Percentiles rank a stretch among this genome's conserved stretches.
Evolutionary conservation across 257 asterid genomes (phyloP).

Genomic region (Linderniella brevidens): DNA sequence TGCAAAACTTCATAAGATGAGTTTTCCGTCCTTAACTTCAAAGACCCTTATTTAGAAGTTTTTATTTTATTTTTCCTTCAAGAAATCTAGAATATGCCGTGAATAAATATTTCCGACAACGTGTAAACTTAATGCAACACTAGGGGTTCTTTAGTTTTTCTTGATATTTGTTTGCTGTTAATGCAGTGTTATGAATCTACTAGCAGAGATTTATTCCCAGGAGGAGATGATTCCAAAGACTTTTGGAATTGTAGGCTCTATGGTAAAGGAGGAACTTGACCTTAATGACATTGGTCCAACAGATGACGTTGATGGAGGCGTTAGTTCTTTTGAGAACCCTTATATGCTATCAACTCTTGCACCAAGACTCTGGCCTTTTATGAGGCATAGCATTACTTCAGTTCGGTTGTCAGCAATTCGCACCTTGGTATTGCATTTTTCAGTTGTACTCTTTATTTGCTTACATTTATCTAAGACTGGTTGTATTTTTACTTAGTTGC

Average conservation of each 20-base stretch:
- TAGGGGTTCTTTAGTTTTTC: conserved; percentile 9
- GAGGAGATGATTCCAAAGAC: conserved; percentile 84
- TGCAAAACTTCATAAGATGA: too few relatives aligned
- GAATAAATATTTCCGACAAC: too few relatives aligned
- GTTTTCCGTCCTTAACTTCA: too few relatives aligned
- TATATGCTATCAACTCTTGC: conserved; percentile 71
- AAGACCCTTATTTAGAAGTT: too few relatives aligned
- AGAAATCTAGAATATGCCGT: too few relatives aligned
- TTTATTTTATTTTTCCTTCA: too few relatives aligned
- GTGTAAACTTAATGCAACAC: too few relatives aligned
- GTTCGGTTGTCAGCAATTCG: conserved; percentile 96
- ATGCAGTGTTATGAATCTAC: conserved; percentile 95
- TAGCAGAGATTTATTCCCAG: conserved; percentile 97
- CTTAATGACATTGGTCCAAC: conserved; percentile 48
- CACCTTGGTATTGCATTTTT: conserved; percentile 54
- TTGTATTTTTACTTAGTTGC: neutral
- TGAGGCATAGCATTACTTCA: conserved; percentile 94
- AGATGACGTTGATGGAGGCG: conserved; percentile 55
- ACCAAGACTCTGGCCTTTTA: conserved; percentile 96
- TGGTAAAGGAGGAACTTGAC: conserved; percentile 50
- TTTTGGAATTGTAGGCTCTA: conserved; percentile 25
- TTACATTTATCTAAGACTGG: neutral
- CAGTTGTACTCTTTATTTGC: neutral
- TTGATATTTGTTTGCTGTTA: conserved; percentile 16
- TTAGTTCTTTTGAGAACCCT: conserved; percentile 57